phyloP scores from a whole-genome alignment of 2,329 filamentous ascomycete species.

The Phaeosphaeria sp. region DNA sequence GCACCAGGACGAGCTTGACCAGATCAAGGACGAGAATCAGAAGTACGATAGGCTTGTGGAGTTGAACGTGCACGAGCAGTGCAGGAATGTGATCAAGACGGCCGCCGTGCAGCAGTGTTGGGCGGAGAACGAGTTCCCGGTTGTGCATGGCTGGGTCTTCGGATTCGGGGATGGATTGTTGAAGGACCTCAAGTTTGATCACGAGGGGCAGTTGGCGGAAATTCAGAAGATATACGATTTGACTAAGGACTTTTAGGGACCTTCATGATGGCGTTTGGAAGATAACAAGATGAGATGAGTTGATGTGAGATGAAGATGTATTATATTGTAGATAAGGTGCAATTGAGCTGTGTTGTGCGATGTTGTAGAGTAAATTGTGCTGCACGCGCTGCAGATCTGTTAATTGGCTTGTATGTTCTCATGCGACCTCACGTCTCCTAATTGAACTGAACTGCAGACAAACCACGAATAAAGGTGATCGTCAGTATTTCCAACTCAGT shows the following conservation, averaged over 20 bases:
- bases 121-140: conserved; percentile 67
- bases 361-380: too few species aligned
- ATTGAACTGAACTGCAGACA: too few species aligned
- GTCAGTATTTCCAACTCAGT: too few species aligned
- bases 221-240: conserved; percentile 71
- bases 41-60: conserved; percentile 47
- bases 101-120: conserved; percentile 67
- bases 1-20: conserved; percentile 72
- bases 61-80: conserved; percentile 48
- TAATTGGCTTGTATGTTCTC: neutral
- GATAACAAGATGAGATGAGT: neutral
- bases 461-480: too few species aligned
- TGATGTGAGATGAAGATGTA: neutral
- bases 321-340: neutral
- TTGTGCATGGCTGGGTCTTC: conserved; percentile 79
- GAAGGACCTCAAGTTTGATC: conserved; percentile 69
- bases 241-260: conserved; percentile 22
- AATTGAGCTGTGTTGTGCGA: conserved; percentile 1
- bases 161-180: conserved; percentile 71
- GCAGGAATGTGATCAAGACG: conserved; percentile 50
- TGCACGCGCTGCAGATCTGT: neutral
- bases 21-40: conserved; percentile 30
- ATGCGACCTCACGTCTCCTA: neutral
- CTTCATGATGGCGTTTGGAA: neutral
- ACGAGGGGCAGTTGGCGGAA: conserved; percentile 61